These are phyloP conservation scores for Abortiporus biennis DNA, from an alignment of 1,284 basidiomycete genomes.

Conservation along the genomic window DNA sequence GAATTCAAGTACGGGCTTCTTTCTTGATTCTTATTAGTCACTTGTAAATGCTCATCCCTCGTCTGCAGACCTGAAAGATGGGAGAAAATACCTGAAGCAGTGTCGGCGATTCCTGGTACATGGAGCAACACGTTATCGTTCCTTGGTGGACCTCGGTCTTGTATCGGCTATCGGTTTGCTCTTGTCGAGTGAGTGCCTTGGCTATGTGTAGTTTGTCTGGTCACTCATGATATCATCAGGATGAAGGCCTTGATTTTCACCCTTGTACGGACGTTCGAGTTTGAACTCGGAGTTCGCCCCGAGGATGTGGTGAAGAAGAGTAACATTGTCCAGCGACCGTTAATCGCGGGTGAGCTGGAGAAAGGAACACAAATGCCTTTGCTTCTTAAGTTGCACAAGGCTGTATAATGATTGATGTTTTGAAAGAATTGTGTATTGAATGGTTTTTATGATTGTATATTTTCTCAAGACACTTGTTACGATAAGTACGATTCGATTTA, in stretches of 20 bases:
- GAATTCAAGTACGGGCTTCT: slow-evolving; percentile 34
- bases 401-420: too few species aligned
- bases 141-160: slow-evolving; percentile 52
- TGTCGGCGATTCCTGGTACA: slow-evolving; percentile 45
- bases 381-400: slow-evolving; percentile 17
- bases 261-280: slow-evolving; percentile 50
- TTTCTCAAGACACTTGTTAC: too few species aligned
- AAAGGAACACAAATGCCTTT: slow-evolving; percentile 16
- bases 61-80: slow-evolving; percentile 50
- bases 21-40: not conserved
- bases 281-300: slow-evolving; percentile 42
- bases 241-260: slow-evolving; percentile 53
- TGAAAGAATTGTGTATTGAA: too few species aligned
- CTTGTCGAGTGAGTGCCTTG: slow-evolving; percentile 45
- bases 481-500: too few species aligned
- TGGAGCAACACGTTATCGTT: slow-evolving; percentile 58
- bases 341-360: slow-evolving; percentile 10
- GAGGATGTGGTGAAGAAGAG: slow-evolving; percentile 17
- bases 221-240: slow-evolving; percentile 19
- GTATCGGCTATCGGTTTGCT: slow-evolving; percentile 69
- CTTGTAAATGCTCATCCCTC: not conserved
- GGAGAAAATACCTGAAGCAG: slow-evolving; percentile 40
- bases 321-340: slow-evolving; percentile 16
- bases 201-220: not conserved
- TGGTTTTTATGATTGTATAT: too few species aligned